Evolutionary conservation across 192 early-diverging fungal genomes (phyloP), one percentile per base, ranked within the genome.

Genomic region (Podila clonocystis): DNA sequence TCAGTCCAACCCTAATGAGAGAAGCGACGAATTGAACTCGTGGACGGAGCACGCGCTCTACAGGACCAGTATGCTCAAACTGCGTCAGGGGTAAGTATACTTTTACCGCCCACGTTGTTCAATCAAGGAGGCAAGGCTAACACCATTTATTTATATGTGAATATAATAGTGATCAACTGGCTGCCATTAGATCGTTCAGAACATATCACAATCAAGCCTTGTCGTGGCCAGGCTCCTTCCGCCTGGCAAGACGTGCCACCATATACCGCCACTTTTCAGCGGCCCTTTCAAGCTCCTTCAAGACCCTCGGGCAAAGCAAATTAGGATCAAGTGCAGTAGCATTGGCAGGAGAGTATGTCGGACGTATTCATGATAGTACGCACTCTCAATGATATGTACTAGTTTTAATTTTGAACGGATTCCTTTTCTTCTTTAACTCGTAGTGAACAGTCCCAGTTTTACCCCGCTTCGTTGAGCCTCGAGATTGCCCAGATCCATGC

Each of bases 21-120:
- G 72, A 49, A 67, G 82, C 28, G 86, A 89, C 58, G 90, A 93
- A 65, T 75, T 91, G 33, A 67, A 86, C 24, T 87, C 91, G 55
- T 93, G 93, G 91, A 72, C 86, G 11, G 92, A 95, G 70, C 88
- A 91, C 50, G 90, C 90, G 17, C 82, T 95, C 71, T 95, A 93
- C 75, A 90, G 91, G 33, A 85, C 85, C 2, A 79, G 87, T n/a
- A 82, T 93, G 76, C 65, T 91, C 30, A 84, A 82, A 52, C 49
- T 85, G 38, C 63, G 78, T 60, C 71, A 77, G 33, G 74, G 74
- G 86, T 89, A 86, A 64, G 41, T 45, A 45, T 15, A 4, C 15
- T 4, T 4, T 45, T 12, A 45, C 41, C 41, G 12, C 15, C 13
- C 15, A 45, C 15, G 41, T 45, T 45, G 41, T 45, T 17, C 13